Evolutionary conservation across 2,329 filamentous ascomycete genomes (phyloP).

Genomic region (Fusarium brachygibbosum): DNA sequence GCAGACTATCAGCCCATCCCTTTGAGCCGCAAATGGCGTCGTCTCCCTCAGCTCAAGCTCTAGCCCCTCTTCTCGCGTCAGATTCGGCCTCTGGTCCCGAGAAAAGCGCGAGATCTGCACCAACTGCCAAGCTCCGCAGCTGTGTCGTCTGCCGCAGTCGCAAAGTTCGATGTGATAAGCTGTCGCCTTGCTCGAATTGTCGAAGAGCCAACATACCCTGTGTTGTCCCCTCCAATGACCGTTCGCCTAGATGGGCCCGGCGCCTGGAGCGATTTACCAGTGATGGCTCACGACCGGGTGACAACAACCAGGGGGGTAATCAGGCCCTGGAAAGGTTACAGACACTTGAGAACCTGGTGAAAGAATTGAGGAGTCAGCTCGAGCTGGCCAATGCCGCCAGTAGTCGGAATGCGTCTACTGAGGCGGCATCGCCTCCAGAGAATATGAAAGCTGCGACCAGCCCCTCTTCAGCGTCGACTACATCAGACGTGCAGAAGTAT

Average conservation of each 20-base stretch:
- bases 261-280: conserved; percentile 60
- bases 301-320: conserved; percentile 46
- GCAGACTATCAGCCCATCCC: neutral
- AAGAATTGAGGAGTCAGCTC: conserved; percentile 62
- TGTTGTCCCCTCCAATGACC: conserved; percentile 63
- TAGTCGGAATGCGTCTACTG: conserved; percentile 47
- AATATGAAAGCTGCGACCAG: conserved; percentile 29
- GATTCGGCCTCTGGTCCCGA: conserved; percentile 42
- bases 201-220: conserved; percentile 66
- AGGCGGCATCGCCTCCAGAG: conserved; percentile 48
- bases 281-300: conserved; percentile 30
- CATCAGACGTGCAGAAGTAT: conserved; percentile 53
- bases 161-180: conserved; percentile 71
- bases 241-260: conserved; percentile 67
- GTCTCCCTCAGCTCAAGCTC: neutral
- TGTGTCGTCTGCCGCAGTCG: conserved; percentile 66
- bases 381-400: conserved; percentile 55
- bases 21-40: conserved; percentile 13
- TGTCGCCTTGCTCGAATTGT: conserved; percentile 69
- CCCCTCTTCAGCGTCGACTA: conserved; percentile 29
- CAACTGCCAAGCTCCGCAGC: conserved; percentile 56
- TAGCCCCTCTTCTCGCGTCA: conserved; percentile 21
- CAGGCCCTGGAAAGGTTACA: conserved; percentile 64
- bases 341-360: conserved; percentile 65
- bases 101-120: conserved; percentile 41